A percentile compares a stretch with the other conserved stretches of the same genome.
Conservation (phyloP, 2,329 filamentous ascomycete genomes). For the Colletotrichum karsti region DNA sequence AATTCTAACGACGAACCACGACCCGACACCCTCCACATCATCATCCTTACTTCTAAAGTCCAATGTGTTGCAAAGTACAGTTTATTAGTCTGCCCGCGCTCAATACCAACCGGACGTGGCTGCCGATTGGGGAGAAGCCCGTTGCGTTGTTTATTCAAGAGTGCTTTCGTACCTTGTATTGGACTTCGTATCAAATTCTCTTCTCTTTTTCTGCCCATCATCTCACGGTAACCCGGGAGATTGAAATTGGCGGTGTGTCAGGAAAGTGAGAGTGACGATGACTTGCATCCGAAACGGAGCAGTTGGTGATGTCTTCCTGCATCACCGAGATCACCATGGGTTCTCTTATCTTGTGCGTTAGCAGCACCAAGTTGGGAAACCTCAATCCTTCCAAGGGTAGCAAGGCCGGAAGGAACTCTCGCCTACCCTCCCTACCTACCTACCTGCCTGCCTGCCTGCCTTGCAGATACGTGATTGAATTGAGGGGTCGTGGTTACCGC, state of each 20-base stretch:
- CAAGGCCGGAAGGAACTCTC: too few species aligned
- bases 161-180: not conserved
- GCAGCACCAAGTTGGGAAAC: too few species aligned
- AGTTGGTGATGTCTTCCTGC: constrained; percentile 10
- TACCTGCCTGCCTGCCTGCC: too few species aligned
- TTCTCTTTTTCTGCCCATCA: not conserved
- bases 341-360: not conserved
- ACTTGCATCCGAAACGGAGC: constrained; percentile 15
- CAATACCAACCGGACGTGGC: constrained; percentile 1
- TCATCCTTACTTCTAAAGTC: not conserved
- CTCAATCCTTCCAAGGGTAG: too few species aligned
- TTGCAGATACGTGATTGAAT: too few species aligned
- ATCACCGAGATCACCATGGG: not conserved
- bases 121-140: not conserved
- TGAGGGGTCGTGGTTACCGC: too few species aligned
- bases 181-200: not conserved
- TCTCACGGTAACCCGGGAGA: not conserved
- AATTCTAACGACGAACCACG: constrained; percentile 28
- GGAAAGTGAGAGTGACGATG: constrained; percentile 16
- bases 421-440: too few species aligned
- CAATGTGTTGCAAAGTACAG: not conserved
- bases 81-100: not conserved
- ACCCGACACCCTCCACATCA: not conserved
- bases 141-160: constrained; percentile 4
- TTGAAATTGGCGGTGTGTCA: constrained; percentile 17